These are phyloP conservation scores for Verruconis gallopava DNA, from an alignment of 2,329 filamentous ascomycete species.

Conservation along the genomic window DNA sequence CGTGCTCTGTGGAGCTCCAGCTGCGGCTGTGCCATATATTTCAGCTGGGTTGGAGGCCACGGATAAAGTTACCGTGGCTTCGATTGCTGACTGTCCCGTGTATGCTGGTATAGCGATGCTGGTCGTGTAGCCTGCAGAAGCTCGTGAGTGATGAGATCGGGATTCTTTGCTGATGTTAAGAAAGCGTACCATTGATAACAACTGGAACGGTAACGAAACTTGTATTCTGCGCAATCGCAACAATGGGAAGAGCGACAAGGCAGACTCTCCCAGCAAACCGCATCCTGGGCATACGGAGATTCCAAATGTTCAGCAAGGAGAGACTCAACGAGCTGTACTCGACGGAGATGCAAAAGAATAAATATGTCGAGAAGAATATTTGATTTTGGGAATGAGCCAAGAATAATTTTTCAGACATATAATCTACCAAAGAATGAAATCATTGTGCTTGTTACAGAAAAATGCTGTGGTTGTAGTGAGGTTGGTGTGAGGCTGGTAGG, in stretches of 20 bases:
- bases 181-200: slow-evolving; percentile 1
- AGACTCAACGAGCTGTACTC: no score
- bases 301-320: no score
- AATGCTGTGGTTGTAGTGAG: slow-evolving; percentile 1
- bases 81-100: slow-evolving; percentile 4
- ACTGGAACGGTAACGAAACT: background rate
- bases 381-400: no score
- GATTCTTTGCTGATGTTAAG: background rate
- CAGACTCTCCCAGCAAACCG: background rate
- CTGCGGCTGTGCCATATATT: slow-evolving; percentile 1
- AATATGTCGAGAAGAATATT: no score
- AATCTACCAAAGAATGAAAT: background rate
- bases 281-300: no score
- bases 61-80: slow-evolving; percentile 3
- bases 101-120: slow-evolving; percentile 6
- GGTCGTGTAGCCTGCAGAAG: slow-evolving; percentile 3
- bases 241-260: background rate
- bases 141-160: background rate
- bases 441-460: background rate
- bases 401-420: background rate
- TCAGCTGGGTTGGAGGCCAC: background rate
- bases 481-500: background rate
- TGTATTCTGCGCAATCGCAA: slow-evolving; percentile 2
- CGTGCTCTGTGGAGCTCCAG: background rate
- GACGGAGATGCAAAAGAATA: no score